Percentiles rank a stretch among this genome's conserved stretches.
phyloP scores from a whole-genome alignment of 352 stramenopile genomes.

The Phytophthora pistaciae region DNA sequence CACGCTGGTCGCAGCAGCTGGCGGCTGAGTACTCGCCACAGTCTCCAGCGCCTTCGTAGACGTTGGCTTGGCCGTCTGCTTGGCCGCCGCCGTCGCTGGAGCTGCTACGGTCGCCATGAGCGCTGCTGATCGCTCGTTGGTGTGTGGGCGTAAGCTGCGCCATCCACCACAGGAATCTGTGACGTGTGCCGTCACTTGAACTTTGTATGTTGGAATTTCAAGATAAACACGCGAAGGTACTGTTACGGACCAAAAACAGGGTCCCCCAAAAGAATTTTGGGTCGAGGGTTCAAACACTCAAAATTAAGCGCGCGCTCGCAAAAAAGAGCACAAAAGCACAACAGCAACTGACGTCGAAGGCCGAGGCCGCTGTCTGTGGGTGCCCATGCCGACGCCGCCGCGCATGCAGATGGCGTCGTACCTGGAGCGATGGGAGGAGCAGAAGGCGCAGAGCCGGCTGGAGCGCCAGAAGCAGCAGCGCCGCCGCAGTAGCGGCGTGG shows the following conservation, averaged over 20 bases:
- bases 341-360: slow-evolving; percentile 9
- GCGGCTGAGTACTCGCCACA: slow-evolving; percentile 6
- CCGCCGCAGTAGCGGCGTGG: slow-evolving; percentile 26
- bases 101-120: slow-evolving; percentile 20
- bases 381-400: slow-evolving; percentile 33
- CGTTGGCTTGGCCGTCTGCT: not conserved
- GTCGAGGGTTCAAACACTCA: not conserved
- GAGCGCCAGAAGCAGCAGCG: slow-evolving; percentile 18
- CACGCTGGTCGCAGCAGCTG: slow-evolving; percentile 42
- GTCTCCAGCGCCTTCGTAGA: not conserved
- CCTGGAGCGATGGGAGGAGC: slow-evolving; percentile 56
- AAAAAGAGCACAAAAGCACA: slow-evolving; percentile 1
- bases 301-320: not conserved
- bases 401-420: slow-evolving; percentile 52
- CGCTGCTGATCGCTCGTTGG: slow-evolving; percentile 16
- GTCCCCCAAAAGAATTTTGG: not conserved
- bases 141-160: slow-evolving; percentile 21
- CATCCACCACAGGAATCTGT: slow-evolving; percentile 44
- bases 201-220: slow-evolving; percentile 23
- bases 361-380: not conserved
- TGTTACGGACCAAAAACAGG: slow-evolving; percentile 5
- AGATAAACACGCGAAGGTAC: slow-evolving; percentile 31
- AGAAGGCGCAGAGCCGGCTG: slow-evolving; percentile 52
- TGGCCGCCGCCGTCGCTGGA: not conserved
- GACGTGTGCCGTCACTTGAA: slow-evolving; percentile 32